Percentiles rank a stretch among this genome's conserved stretches.
Conservation (phyloP, 768 basidiomycete species). For the Boletus sp. region DNA sequence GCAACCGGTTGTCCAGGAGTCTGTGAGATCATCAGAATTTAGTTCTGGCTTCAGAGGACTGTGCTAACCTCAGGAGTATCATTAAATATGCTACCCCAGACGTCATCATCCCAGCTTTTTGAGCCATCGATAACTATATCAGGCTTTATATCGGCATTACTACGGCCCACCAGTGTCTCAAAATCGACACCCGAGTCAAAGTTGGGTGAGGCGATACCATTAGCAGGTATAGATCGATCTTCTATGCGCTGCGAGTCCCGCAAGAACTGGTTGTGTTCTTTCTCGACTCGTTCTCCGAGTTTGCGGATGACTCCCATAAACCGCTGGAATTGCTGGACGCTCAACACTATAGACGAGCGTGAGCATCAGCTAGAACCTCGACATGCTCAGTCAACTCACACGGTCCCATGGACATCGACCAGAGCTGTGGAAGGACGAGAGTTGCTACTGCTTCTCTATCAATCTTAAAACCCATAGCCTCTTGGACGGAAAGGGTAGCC, state of each 20-base stretch:
- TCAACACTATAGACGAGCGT: constrained; percentile 51
- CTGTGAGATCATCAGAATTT: constrained; percentile 13
- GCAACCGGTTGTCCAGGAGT: constrained; percentile 12
- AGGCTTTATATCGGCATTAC: constrained; percentile 44
- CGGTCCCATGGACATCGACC: constrained; percentile 98
- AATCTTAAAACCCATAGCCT: constrained; percentile 93
- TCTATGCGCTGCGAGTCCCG: constrained; percentile 91
- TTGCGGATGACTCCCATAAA: constrained; percentile 86
- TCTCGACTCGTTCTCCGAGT: constrained; percentile 82
- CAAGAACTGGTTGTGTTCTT: constrained; percentile 88
- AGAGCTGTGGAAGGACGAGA: constrained; percentile 84
- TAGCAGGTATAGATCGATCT: constrained; percentile 57
- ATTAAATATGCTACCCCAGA: constrained; percentile 78
- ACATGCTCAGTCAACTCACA: constrained; percentile 43
- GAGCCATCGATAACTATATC: constrained; percentile 38
- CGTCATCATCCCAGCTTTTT: constrained; percentile 73
- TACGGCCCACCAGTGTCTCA: constrained; percentile 75
- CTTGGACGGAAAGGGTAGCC: constrained; percentile 86
- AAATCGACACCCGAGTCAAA: constrained; percentile 70
- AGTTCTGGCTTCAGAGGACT: neutral
- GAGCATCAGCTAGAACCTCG: neutral
- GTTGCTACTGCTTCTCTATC: constrained; percentile 91
- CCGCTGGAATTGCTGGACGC: constrained; percentile 80
- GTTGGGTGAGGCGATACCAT: constrained; percentile 37
- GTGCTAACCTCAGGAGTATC: constrained; percentile 32